These are phyloP conservation scores for Bisporella sp. DNA, from an alignment of 2,329 filamentous ascomycete genomes.

Conservation along the genomic window DNA sequence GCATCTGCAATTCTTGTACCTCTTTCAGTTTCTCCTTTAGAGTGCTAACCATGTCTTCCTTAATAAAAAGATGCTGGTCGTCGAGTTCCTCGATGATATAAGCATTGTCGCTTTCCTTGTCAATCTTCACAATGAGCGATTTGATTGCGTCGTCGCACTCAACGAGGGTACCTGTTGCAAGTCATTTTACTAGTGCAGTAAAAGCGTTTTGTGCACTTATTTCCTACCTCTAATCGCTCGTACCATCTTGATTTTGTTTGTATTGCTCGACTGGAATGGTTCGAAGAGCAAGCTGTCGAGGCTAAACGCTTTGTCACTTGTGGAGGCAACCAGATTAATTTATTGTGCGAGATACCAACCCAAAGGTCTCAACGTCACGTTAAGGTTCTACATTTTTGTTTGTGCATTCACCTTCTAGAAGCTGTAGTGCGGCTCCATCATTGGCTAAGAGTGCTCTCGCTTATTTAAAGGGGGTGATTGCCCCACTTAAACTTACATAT, in stretches of 20 bases:
- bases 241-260: slow-evolving; percentile 35
- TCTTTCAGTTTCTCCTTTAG: slow-evolving; percentile 64
- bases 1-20: slow-evolving; percentile 32
- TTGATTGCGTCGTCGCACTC: slow-evolving; percentile 84
- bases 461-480: too few relatives aligned
- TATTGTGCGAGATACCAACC: too few relatives aligned
- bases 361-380: too few relatives aligned
- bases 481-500: too few relatives aligned
- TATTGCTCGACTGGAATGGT: too few relatives aligned
- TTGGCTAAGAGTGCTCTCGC: too few relatives aligned
- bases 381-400: too few relatives aligned
- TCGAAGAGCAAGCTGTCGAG: too few relatives aligned
- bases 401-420: too few relatives aligned
- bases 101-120: slow-evolving; percentile 59
- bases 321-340: too few relatives aligned
- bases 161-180: slow-evolving; percentile 59
- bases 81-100: slow-evolving; percentile 77
- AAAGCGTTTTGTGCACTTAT: slow-evolving; percentile 27
- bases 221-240: slow-evolving; percentile 47
- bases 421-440: too few relatives aligned
- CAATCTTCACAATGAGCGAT: slow-evolving; percentile 74
- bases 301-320: too few relatives aligned
- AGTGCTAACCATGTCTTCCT: slow-evolving; percentile 62
- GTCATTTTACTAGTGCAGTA: not conserved
- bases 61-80: slow-evolving; percentile 68